Base-by-base conservation (phyloP, 176 grass and related monocot species). In the Phragmites australis region DNA sequence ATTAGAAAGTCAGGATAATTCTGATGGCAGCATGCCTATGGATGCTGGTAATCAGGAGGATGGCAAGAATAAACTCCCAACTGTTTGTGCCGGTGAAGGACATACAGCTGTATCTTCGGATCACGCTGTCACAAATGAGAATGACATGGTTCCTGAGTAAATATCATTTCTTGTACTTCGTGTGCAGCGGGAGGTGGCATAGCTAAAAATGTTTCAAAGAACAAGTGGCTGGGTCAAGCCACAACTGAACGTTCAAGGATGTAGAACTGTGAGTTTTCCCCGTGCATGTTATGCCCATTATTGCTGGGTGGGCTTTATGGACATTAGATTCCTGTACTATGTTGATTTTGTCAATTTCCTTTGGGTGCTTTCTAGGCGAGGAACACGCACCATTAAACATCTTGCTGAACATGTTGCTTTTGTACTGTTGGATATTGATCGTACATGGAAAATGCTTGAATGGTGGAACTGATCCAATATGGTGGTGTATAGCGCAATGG, bases 71-170 rank as follows among this genome's bases (percentile, higher is more conserved):
- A 50, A 70, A 6, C 16, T 37, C 17, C 6, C 32, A 10, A 15
- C 42, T 80, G 69, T 23, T 68, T 45, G 11, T 47, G 30, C 76
- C 47, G 76, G 45, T 68, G n/a, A n/a, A n/a, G n/a, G n/a, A n/a
- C n/a, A 17, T 45, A 34, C 43, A 51, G 15, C n/a, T 66, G 22
- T 18, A 58, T 69, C 76, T 27, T 69, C 43, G 1, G 62, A 63
- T 75, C 62, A 84, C 61, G 37, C 16, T 51, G 52, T 31, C 6
- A 37, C 32, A 1, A 84, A 42, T 49, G 75, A 64, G 17, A 73
- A 73, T 9, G 41, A 17, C 10, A 8, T 1, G 2, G 44, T 67
- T 19, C 29, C 82, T 70, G 70, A 85, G 61, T 75, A 81, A 71
- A 65, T 76, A 47, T 52, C 12, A 23, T 62, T 21, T 73, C 27